Percentiles rank a stretch among this genome's conserved stretches.
Conservation (phyloP, 1,284 basidiomycete species). For the Fomitopsis betulina region DNA sequence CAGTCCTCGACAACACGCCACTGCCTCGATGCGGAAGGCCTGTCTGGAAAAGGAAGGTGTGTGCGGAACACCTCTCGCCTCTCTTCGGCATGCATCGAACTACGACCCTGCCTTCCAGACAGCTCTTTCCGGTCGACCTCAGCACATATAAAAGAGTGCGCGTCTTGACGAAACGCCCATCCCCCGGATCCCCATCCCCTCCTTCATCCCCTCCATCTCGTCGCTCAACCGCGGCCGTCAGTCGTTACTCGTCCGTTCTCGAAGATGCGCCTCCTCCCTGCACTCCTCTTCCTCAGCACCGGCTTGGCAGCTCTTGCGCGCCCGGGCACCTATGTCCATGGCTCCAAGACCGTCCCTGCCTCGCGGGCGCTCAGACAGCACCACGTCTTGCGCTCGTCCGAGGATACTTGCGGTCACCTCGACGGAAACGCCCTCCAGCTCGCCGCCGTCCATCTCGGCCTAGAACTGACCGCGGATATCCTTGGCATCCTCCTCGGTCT, state of each 20-base stretch:
- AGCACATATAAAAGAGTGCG: not conserved
- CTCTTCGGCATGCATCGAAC: not conserved
- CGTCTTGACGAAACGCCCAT: not conserved
- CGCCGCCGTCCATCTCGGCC: constrained; percentile 13
- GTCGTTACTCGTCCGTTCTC: not conserved
- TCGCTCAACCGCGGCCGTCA: not conserved
- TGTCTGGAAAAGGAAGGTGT: not conserved
- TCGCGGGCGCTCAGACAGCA: not conserved
- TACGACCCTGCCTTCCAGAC: not conserved
- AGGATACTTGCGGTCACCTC: not conserved
- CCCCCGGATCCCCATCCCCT: not conserved
- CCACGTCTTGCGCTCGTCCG: not conserved
- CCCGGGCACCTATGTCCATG: not conserved
- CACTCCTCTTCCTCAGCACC: not conserved
- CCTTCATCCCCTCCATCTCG: not conserved
- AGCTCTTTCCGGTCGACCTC: not conserved
- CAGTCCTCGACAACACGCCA: too few relatives aligned
- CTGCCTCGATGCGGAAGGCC: not conserved
- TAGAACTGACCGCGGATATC: constrained; percentile 7
- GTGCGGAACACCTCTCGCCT: not conserved
- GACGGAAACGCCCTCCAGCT: not conserved
- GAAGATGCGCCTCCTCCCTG: not conserved
- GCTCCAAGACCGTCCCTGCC: not conserved
- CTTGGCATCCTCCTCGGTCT: constrained; percentile 4
- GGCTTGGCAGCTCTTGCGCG: not conserved